Evolutionary conservation across 352 stramenopile species (phyloP).

Genomic region (Pythium aphanidermatum): DNA sequence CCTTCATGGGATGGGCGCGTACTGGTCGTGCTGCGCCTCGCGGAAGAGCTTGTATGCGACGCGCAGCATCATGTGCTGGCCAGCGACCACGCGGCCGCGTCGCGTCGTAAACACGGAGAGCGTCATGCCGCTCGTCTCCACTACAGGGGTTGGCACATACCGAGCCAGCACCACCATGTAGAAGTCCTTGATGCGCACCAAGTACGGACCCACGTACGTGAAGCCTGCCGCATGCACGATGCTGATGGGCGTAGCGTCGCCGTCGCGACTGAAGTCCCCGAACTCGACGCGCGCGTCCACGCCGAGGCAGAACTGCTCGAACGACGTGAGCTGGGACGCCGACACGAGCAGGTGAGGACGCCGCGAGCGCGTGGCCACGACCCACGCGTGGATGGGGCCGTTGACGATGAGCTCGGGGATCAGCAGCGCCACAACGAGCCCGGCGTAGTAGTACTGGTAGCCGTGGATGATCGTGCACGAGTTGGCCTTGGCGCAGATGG

Average conservation of each 20-base stretch:
- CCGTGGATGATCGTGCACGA: conserved; percentile 7
- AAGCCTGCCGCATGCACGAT: conserved; percentile 18
- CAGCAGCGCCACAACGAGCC: conserved; percentile 5
- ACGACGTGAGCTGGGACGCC: conserved; percentile 7
- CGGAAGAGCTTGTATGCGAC: conserved; percentile 8
- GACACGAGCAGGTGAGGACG: background rate
- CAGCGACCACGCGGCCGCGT: conserved; percentile 7
- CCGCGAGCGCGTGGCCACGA: background rate
- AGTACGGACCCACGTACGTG: conserved; percentile 14
- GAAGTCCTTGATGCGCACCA: conserved; percentile 19
- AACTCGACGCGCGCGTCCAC: conserved; percentile 14
- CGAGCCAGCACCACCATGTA: conserved; percentile 14
- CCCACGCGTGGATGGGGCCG: conserved; percentile 1
- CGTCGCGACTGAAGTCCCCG: conserved; percentile 1
- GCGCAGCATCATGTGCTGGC: conserved; percentile 14
- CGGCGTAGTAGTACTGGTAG: conserved; percentile 8
- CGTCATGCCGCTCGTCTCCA: conserved; percentile 15
- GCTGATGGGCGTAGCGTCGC: conserved; percentile 12
- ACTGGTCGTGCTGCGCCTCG: conserved; percentile 1
- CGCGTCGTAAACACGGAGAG: conserved; percentile 15
- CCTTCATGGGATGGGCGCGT: conserved; percentile 9
- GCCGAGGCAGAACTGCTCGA: conserved; percentile 15
- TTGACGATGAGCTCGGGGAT: conserved; percentile 3
- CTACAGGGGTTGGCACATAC: background rate
- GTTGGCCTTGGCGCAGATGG: conserved; percentile 9